phyloP scores from a whole-genome alignment of 345 rosid genomes.

The Hibiscus trionum region DNA sequence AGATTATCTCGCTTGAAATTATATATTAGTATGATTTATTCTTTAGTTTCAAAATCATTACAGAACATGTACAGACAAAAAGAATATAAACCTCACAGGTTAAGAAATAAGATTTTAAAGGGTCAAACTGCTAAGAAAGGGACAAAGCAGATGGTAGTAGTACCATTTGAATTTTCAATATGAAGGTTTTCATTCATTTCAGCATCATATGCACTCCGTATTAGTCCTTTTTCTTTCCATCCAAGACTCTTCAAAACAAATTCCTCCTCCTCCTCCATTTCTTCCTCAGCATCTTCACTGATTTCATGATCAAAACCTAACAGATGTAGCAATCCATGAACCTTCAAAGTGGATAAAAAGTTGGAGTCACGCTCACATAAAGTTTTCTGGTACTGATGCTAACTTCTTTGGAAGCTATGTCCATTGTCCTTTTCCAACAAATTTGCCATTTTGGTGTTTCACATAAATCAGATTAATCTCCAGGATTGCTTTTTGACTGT shows the following conservation, averaged over 20 bases:
- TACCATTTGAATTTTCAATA: slow-evolving; percentile 57
- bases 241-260: slow-evolving; percentile 67
- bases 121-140: neutral
- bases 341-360: slow-evolving; percentile 32
- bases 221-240: slow-evolving; percentile 93
- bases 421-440: neutral
- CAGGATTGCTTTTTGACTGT: neutral
- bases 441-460: neutral
- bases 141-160: neutral
- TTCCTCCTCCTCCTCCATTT: slow-evolving; percentile 92
- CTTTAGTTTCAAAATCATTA: slow-evolving; percentile 12
- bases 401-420: neutral
- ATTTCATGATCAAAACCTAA: slow-evolving; percentile 96
- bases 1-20: slow-evolving; percentile 25
- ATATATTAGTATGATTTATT: neutral
- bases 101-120: neutral
- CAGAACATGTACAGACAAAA: slow-evolving; percentile 1
- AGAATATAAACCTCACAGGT: neutral
- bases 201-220: slow-evolving; percentile 68
- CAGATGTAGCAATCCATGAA: slow-evolving; percentile 89
- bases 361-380: neutral
- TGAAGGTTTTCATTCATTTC: slow-evolving; percentile 27
- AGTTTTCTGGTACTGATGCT: neutral
- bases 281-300: slow-evolving; percentile 84
- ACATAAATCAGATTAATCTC: neutral